Conservation (phyloP, 1,139 yeast species). For the Petasospora fabianii region DNA sequence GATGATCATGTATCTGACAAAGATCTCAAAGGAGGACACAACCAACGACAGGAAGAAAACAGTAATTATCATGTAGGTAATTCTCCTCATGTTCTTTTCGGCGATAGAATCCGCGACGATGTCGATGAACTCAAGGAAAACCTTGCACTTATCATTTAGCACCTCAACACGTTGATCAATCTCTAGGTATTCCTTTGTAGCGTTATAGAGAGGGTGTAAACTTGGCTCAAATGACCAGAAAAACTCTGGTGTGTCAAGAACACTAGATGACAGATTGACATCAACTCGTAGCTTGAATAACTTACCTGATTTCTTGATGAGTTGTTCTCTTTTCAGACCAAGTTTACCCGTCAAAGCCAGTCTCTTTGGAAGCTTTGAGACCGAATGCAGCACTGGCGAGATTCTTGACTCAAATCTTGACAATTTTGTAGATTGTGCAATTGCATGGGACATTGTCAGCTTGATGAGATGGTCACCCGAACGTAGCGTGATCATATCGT, state of each 20-base stretch:
- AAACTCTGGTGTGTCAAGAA: constrained; percentile 91
- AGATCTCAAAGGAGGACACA: constrained; percentile 61
- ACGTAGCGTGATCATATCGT: constrained; percentile 88
- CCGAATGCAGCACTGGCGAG: constrained; percentile 78
- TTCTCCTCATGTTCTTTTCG: constrained; percentile 84
- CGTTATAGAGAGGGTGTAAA: constrained; percentile 83
- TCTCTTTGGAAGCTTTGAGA: constrained; percentile 82
- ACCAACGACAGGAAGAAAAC: constrained; percentile 75
- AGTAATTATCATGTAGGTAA: constrained; percentile 85
- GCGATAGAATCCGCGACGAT: constrained; percentile 92
- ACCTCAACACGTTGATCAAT: constrained; percentile 94
- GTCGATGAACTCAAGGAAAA: constrained; percentile 88
- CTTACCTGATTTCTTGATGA: constrained; percentile 84
- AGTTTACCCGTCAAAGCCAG: constrained; percentile 85
- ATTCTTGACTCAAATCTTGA: constrained; percentile 89
- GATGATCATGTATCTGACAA: constrained; percentile 51
- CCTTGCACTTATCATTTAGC: constrained; percentile 88
- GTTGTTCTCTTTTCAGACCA: constrained; percentile 73
- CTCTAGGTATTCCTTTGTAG: constrained; percentile 88
- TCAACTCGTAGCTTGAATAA: constrained; percentile 87
- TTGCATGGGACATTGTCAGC: constrained; percentile 91
- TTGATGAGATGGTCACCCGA: constrained; percentile 92
- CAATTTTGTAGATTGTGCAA: constrained; percentile 91
- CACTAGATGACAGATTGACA: constrained; percentile 85
- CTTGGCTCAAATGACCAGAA: constrained; percentile 98